phyloP scores from a whole-genome alignment of 805 yeast species.

The Candida taoyuanica region DNA sequence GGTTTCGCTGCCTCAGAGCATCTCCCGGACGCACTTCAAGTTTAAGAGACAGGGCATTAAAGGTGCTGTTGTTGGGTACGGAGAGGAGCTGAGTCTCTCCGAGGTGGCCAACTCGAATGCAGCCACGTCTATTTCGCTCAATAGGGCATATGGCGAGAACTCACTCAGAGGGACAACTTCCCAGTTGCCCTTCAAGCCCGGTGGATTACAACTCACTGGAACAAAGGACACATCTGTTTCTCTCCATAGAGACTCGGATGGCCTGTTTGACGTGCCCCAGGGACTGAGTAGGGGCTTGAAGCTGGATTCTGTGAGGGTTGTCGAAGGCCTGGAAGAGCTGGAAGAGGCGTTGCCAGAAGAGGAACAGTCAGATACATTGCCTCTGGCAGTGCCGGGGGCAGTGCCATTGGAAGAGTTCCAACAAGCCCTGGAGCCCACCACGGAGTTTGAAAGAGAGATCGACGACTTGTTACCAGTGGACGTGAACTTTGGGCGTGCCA shows the following conservation, averaged over 20 bases:
- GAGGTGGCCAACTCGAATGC: constrained; percentile 47
- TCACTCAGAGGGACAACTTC: constrained; percentile 65
- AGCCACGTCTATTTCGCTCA: constrained; percentile 67
- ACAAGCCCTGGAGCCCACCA: neutral
- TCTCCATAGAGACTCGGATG: constrained; percentile 61
- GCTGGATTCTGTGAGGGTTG: constrained; percentile 1
- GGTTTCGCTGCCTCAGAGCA: constrained; percentile 52
- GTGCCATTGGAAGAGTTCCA: constrained; percentile 7
- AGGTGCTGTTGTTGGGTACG: constrained; percentile 59
- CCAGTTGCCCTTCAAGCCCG: constrained; percentile 88
- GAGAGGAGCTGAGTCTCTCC: constrained; percentile 54
- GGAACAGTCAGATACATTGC: constrained; percentile 21
- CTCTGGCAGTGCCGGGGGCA: neutral
- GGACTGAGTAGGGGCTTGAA: constrained; percentile 73
- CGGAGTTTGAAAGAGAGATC: constrained; percentile 33
- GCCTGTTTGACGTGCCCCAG: constrained; percentile 78
- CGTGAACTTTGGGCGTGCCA: constrained; percentile 36
- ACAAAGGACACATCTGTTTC: constrained; percentile 37
- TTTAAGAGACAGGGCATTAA: constrained; percentile 72
- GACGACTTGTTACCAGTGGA: constrained; percentile 50
- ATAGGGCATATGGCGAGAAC: constrained; percentile 61
- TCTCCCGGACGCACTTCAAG: constrained; percentile 59
- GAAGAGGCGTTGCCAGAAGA: constrained; percentile 24
- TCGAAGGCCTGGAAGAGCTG: constrained; percentile 14
- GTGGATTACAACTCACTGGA: constrained; percentile 53